Conservation (phyloP, 495 filamentous ascomycete species). For the Elasticomyces elasticus region DNA sequence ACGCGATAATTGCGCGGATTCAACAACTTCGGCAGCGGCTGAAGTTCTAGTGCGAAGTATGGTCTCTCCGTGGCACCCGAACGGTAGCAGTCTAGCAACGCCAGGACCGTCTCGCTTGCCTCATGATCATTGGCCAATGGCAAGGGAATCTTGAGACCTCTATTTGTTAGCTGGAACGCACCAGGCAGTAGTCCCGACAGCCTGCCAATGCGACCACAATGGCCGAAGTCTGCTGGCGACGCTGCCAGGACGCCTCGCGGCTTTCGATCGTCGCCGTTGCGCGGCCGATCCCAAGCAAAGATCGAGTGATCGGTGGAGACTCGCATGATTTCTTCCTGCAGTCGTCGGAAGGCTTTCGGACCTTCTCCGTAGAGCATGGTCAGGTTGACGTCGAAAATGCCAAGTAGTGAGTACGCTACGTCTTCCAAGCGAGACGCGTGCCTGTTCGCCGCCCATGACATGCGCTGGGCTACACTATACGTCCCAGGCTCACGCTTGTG, state of each 20-base stretch:
- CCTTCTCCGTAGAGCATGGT: constrained; percentile 35
- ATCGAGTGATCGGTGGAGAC: constrained; percentile 16
- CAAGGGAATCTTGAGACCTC: not conserved
- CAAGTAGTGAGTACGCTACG: constrained; percentile 30
- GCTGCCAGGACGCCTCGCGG: not conserved
- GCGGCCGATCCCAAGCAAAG: constrained; percentile 16
- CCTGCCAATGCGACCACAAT: constrained; percentile 3
- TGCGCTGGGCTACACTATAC: constrained; percentile 16
- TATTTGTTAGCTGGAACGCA: not conserved
- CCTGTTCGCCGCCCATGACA: constrained; percentile 19
- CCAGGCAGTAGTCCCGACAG: constrained; percentile 23
- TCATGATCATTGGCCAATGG: not conserved
- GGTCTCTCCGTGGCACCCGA: not conserved
- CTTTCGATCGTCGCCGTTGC: not conserved
- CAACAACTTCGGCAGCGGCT: not conserved
- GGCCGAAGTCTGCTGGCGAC: not conserved
- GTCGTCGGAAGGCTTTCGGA: constrained; percentile 25
- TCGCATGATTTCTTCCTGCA: constrained; percentile 28
- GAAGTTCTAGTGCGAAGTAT: constrained; percentile 2
- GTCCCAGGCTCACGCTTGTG: not conserved
- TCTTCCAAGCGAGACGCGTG: constrained; percentile 24
- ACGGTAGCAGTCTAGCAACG: constrained; percentile 1
- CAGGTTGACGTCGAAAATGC: constrained; percentile 32
- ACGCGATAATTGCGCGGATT: not conserved
- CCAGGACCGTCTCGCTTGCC: not conserved